These are phyloP conservation scores for Xenosphaeropsis pyriputrescens DNA, from an alignment of 2,329 filamentous ascomycete species.

Conservation along the genomic window DNA sequence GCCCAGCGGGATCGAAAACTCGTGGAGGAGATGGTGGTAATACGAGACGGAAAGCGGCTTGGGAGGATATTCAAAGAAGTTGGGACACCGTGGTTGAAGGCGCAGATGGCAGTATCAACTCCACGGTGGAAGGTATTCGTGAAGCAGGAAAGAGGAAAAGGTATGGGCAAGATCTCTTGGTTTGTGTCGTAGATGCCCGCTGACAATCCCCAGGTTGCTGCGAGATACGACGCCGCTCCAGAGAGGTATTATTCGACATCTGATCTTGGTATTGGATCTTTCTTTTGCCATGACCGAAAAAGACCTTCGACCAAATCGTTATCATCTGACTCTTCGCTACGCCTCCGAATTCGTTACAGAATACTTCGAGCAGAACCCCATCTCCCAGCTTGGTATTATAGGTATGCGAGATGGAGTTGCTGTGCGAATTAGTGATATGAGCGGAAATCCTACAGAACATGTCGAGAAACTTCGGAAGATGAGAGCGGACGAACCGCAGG, in stretches of 20 bases:
- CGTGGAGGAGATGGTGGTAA: conserved; percentile 15
- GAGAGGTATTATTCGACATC: conserved; percentile 91
- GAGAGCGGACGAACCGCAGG: conserved; percentile 52
- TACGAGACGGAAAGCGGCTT: conserved; percentile 35
- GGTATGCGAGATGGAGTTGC: conserved; percentile 90
- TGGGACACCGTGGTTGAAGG: conserved; percentile 68
- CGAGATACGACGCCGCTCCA: conserved; percentile 93
- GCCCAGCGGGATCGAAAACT: conserved; percentile 12
- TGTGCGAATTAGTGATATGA: conserved; percentile 73
- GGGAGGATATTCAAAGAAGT: conserved; percentile 51
- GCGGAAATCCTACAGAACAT: conserved; percentile 82
- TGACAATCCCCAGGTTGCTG: conserved; percentile 43
- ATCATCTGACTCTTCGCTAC: conserved; percentile 69
- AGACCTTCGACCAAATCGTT: conserved; percentile 78
- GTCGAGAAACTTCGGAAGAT: conserved; percentile 59
- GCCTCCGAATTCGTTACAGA: conserved; percentile 80
- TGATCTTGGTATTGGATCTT: conserved; percentile 83
- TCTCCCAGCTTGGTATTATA: conserved; percentile 84
- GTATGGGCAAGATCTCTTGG: conserved; percentile 20
- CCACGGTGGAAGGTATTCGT: conserved; percentile 54
- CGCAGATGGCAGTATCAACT: conserved; percentile 63
- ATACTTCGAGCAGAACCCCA: conserved; percentile 97
- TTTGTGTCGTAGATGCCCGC: not conserved
- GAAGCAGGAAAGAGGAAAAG: conserved; percentile 72
- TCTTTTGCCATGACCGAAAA: conserved; percentile 92